Evolutionary conservation across 2,329 filamentous ascomycete species (phyloP), one percentile per base, ranked within the genome.

Genomic region (Fusarium metavorans): DNA sequence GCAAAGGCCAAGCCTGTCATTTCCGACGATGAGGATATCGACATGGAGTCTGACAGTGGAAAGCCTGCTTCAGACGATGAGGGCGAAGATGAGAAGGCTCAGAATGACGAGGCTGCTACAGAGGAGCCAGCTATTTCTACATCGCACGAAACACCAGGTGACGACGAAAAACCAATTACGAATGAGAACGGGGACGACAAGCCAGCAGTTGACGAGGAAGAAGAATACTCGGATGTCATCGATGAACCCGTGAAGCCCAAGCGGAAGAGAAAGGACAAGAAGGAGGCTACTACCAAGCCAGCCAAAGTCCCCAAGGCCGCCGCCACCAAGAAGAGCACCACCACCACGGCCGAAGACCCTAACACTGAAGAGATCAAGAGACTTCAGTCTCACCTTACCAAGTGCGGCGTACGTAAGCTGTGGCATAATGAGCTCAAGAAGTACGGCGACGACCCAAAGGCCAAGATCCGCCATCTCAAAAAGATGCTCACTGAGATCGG

Each of bases 351-450:
- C 3, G 80, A 84, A 20, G 81, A 95, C 72, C 90, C 92, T 0
- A 89, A 95, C 70, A 91, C 94, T 68, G 91, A 90, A 5, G 94
- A 97, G 81, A 93, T 98, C 80, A 98, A 98, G 83, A 93, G 92
- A 58, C 87, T 98, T 5, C 96, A 98, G 84, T 90, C 91, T 10
- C 95, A 96, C 83, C 89, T 99, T 8, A 85, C 92, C 54, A 98
- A 98, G 83, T 99, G 96, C 79, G 96, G 96, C 34, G 91, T 98
- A 65, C 93, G 95, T 63, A 98, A 98, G 81, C 90, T 98, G 71
- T 99, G 97, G 96, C 90, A 89, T 59, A 91, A 93, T 73, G 95
- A 98, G 83, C 88, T 99, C 32, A 94, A 94, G 81, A 87, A 91
- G 64, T 95, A 90, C 78, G 89, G 88, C 1, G 89, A 92, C 65